Evolutionary conservation across 2,329 filamentous ascomycete genomes (phyloP).

Genomic region (Leptographium wingfieldii): DNA sequence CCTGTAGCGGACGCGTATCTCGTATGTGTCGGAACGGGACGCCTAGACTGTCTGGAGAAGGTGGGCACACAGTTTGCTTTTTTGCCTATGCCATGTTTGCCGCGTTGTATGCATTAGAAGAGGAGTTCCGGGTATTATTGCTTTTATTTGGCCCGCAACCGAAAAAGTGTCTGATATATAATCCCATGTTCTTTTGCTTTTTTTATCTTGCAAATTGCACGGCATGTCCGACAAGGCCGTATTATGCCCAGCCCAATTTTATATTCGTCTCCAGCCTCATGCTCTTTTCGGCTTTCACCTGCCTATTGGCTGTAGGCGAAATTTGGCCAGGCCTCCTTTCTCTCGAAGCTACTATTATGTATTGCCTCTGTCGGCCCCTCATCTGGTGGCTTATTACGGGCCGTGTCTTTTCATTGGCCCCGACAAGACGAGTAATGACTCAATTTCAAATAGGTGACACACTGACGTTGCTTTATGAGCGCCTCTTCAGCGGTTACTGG

Average conservation of each 20-base stretch:
- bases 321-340: neutral
- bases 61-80: neutral
- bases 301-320: neutral
- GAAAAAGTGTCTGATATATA: neutral
- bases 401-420: no score
- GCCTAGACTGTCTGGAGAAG: neutral
- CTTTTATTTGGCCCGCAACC: neutral
- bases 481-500: no score
- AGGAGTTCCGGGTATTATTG: constrained; percentile 4
- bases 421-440: no score
- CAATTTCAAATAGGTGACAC: no score
- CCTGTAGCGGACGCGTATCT: constrained; percentile 22
- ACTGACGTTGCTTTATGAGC: no score
- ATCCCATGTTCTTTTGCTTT: neutral
- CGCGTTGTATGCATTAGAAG: neutral
- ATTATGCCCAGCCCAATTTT: no score
- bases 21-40: neutral
- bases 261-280: no score
- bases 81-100: neutral
- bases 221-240: neutral
- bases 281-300: neutral
- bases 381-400: neutral
- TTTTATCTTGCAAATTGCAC: neutral
- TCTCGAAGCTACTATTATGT: neutral
- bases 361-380: neutral